Evolutionary conservation across 768 basidiomycete species (phyloP).

Genomic region (Rhizopogon sp.): DNA sequence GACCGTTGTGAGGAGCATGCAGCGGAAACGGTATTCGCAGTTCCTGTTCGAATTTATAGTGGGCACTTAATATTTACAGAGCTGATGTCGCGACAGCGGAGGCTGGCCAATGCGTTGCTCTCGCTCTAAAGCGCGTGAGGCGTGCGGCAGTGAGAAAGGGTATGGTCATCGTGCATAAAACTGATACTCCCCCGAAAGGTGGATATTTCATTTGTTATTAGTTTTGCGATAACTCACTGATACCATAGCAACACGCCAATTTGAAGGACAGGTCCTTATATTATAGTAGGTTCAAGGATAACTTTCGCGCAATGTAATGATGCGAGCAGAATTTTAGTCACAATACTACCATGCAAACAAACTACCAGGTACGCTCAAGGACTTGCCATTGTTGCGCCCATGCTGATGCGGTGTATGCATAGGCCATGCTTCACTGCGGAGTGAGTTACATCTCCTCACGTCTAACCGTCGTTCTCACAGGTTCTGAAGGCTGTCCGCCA

Average conservation of each 20-base stretch:
- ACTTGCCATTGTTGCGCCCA: not conserved
- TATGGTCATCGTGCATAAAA: constrained; percentile 85
- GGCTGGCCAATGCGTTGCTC: constrained; percentile 92
- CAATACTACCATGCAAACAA: constrained; percentile 88
- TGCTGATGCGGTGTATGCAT: not conserved
- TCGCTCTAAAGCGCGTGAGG: constrained; percentile 87
- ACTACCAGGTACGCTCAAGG: constrained; percentile 67
- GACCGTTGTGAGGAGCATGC: constrained; percentile 85
- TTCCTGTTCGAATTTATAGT: not conserved
- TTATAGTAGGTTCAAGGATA: constrained; percentile 60
- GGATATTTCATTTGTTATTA: constrained; percentile 6
- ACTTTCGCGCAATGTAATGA: not conserved
- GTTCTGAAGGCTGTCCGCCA: constrained; percentile 74
- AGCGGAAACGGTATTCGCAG: constrained; percentile 72
- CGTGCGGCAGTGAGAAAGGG: constrained; percentile 84
- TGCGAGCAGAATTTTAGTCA: constrained; percentile 43
- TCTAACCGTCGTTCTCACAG: constrained; percentile 3
- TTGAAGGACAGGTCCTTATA: constrained; percentile 92
- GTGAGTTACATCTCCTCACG: constrained; percentile 34
- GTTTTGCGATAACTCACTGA: not conserved
- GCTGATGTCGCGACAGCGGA: constrained; percentile 81
- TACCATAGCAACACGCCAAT: constrained; percentile 63
- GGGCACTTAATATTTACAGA: constrained; percentile 31
- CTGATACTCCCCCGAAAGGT: constrained; percentile 77
- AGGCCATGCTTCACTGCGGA: constrained; percentile 94